Conservation (phyloP, 2,329 filamentous ascomycete genomes). For the Phyllosticta capitalensis region DNA sequence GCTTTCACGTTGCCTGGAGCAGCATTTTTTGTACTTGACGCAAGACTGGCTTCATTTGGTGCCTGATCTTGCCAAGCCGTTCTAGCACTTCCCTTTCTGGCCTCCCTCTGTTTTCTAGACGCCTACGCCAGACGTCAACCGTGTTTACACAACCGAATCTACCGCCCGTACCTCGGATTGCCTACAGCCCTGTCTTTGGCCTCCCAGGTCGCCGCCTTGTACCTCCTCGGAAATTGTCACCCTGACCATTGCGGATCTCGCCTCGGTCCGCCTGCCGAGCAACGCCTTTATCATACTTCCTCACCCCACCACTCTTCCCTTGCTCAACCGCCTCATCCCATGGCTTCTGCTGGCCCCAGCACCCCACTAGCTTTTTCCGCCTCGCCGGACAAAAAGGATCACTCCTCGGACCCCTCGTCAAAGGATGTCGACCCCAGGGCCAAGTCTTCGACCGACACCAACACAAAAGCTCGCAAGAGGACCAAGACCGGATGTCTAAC, state of each 20-base stretch:
- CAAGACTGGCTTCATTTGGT: background rate
- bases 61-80: background rate
- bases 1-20: background rate
- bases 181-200: background rate
- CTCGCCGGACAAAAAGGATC: background rate
- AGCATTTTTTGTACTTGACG: background rate
- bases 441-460: conserved; percentile 2
- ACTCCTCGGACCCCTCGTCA: background rate
- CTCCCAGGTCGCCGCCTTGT: background rate
- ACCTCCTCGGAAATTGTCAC: conserved; percentile 1
- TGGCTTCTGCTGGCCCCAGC: background rate
- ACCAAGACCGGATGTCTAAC: conserved; percentile 93
- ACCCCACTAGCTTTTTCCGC: background rate
- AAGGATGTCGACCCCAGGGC: conserved; percentile 2
- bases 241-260: conserved; percentile 10
- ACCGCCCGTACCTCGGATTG: background rate
- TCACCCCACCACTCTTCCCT: background rate
- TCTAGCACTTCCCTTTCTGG: background rate
- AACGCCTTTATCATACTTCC: background rate
- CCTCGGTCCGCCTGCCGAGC: conserved; percentile 9
- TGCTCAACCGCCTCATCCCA: background rate
- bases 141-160: background rate
- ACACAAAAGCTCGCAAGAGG: conserved; percentile 31
- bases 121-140: background rate
- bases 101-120: background rate